phyloP scores from a whole-genome alignment of 2,329 filamentous ascomycete genomes.

The Leptographium lundbergii region DNA sequence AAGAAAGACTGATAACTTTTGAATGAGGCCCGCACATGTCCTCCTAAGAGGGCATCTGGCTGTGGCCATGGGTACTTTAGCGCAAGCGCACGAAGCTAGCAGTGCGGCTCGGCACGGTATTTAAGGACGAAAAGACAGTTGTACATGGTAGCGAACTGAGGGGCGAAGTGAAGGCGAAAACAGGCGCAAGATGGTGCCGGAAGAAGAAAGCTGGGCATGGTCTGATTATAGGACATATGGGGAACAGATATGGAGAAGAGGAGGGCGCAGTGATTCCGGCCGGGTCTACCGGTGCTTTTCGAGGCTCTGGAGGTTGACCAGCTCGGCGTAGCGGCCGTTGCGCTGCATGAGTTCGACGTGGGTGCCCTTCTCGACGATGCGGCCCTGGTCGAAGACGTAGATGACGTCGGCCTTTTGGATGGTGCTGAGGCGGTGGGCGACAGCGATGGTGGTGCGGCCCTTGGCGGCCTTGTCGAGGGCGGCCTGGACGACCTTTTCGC shows the following conservation, averaged over 20 bases:
- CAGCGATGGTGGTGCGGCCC: conserved; percentile 82
- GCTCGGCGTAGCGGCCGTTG: conserved; percentile 62
- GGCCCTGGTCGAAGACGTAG: conserved; percentile 89
- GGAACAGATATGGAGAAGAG: neutral
- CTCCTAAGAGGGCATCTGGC: too few species aligned
- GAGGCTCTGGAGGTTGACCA: conserved; percentile 70
- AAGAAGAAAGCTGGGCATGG: neutral
- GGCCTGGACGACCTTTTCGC: conserved; percentile 68
- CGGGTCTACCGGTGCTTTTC: conserved; percentile 35
- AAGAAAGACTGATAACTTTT: too few species aligned
- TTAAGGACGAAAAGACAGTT: neutral
- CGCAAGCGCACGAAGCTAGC: too few species aligned
- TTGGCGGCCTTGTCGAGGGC: conserved; percentile 72
- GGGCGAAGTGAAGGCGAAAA: neutral
- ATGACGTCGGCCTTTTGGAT: conserved; percentile 93
- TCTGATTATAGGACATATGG: neutral
- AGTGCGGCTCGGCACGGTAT: too few species aligned
- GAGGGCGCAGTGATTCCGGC: neutral
- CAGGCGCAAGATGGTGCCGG: neutral
- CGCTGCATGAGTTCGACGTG: conserved; percentile 60
- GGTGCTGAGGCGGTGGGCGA: conserved; percentile 82
- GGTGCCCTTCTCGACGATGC: conserved; percentile 72
- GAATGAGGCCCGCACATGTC: too few species aligned
- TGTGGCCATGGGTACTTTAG: too few species aligned
- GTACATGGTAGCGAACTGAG: neutral